Percentiles rank a stretch among this genome's conserved stretches.
Evolutionary conservation across 176 grass and related monocot species (phyloP).

Genomic region (Triticum monococcum): DNA sequence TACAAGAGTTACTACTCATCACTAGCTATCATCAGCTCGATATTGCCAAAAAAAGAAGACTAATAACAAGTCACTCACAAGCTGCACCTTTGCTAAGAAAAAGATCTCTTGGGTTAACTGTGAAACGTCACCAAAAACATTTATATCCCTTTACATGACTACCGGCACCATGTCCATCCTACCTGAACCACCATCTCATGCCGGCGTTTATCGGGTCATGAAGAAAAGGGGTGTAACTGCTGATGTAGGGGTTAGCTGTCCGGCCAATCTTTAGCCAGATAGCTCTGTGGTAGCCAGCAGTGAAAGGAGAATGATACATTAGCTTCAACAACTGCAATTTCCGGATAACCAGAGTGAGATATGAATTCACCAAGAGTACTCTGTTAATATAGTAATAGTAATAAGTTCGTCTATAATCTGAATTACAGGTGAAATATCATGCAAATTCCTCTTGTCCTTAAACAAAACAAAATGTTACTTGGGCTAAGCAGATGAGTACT

Average conservation of each 20-base stretch:
- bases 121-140: conserved; percentile 29
- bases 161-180: conserved; percentile 28
- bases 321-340: conserved; percentile 79
- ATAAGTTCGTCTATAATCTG: background rate
- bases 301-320: conserved; percentile 89
- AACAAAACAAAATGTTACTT: conserved; percentile 2
- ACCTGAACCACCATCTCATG: conserved; percentile 99
- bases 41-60: background rate
- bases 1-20: conserved; percentile 24
- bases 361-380: background rate
- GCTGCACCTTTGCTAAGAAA: background rate
- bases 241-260: conserved; percentile 65
- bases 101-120: conserved; percentile 18
- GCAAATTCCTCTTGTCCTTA: background rate
- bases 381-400: conserved; percentile 4
- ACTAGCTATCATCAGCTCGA: conserved; percentile 22
- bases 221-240: conserved; percentile 64
- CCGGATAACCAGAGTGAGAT: conserved; percentile 31
- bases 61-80: conserved; percentile 19
- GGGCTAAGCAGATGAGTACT: background rate
- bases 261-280: conserved; percentile 84
- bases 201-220: conserved; percentile 70
- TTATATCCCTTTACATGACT: conserved; percentile 30
- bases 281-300: conserved; percentile 72
- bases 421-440: background rate